phyloP scores from a whole-genome alignment of 1,284 basidiomycete species.

The Pseudozyma hubeiensis region DNA sequence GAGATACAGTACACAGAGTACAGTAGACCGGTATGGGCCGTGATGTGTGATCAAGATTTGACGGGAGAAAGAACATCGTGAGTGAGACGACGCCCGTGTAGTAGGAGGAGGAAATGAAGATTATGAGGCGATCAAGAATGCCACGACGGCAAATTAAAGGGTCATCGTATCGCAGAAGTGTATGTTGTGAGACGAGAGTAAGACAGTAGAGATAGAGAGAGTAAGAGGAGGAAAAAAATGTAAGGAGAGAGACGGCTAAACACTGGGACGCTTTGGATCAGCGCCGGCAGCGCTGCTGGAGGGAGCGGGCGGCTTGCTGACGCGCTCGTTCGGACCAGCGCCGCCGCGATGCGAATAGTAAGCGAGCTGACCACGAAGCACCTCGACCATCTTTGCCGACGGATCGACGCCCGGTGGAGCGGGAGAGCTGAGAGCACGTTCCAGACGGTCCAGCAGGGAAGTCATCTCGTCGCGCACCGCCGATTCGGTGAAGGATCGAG shows the following conservation, averaged over 20 bases:
- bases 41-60: not conserved
- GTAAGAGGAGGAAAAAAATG: not conserved
- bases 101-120: not conserved
- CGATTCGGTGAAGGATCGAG: conserved; percentile 26
- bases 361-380: conserved; percentile 23
- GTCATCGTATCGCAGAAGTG: not conserved
- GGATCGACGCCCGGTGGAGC: conserved; percentile 25
- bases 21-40: conserved; percentile 3
- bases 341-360: conserved; percentile 25
- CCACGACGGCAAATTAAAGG: not conserved
- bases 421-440: conserved; percentile 24
- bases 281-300: not conserved
- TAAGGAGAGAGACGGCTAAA: conserved; percentile 1
- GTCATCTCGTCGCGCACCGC: conserved; percentile 41
- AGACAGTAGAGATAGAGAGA: not conserved
- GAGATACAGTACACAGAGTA: conserved; percentile 31
- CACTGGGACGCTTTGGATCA: conserved; percentile 18
- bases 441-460: conserved; percentile 39
- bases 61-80: not conserved
- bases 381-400: conserved; percentile 23
- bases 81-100: not conserved
- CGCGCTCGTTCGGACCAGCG: conserved; percentile 13
- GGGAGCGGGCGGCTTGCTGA: not conserved
- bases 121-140: not conserved
- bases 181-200: not conserved